Base-by-base conservation (phyloP, 1,284 basidiomycete species). In the Veloboletus limbatus region DNA sequence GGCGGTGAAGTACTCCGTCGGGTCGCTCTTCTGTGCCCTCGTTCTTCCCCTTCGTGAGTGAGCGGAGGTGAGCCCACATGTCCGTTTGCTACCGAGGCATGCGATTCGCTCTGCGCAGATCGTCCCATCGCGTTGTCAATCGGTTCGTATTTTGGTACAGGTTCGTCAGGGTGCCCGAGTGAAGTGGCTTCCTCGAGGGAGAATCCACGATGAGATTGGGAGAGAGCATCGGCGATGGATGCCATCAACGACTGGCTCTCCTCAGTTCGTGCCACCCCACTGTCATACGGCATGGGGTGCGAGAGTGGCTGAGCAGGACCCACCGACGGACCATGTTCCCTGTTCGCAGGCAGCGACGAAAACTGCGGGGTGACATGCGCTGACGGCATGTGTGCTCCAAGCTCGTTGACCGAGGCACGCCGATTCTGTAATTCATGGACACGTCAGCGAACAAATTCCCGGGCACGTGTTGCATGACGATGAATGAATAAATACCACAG, bases 201-300 rank as follows among this genome's bases (percentile, higher is more conserved):
- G 37, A 60, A 53, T 20, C 51, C 57, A 17, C 56, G 52, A 25
- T 63, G 60, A 2, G 54, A 51, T 20, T 59, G 48, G 18, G 65
- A 69, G 3, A 82, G 63, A 2, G 81, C 78, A 37, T 73, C 72
- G 0, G 73, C 72, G 21, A 82, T 70, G 26, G 78, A 77, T 11
- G 70, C 69, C 30, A 79, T 74, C 56, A 83, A 76, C 0, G 76
- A 78, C n/a, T 62, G 60, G 16, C 55, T 53, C 26, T 65, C 63
- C 13, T 59, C 62, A 0, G 51, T 53, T 31, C 30, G 43, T 34
- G 26, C 31, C 5, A 14, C 45, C 16, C 47, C 47, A n/a, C 21
- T 38, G 18, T 51, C 49, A 28, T 51, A 26, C 3, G 50, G 53
- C 16, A 18, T n/a, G 6, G 59, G 30, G 17, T 39, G 4, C 3